Base-by-base conservation (phyloP, 768 basidiomycete genomes). In the Amanita fuliginea region DNA sequence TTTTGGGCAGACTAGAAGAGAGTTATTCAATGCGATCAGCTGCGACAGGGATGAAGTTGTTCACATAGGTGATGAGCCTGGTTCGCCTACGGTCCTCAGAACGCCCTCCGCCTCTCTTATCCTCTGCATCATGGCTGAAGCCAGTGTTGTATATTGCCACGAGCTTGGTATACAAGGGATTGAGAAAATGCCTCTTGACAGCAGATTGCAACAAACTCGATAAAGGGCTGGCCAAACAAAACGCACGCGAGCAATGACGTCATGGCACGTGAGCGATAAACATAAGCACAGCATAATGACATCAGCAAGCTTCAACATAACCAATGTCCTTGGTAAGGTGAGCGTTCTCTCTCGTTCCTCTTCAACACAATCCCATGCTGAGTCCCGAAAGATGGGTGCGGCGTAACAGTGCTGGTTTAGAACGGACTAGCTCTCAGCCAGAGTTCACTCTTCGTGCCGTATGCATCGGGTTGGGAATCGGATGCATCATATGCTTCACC, bases 401-500 rank as follows among this genome's bases (percentile, higher is more conserved):
- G 13, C 30, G 39, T 18, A 32, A 34, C 39, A 9, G 3, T n/a
- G 5, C 46, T 7, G 19, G n/a, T 21, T 30, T 42, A 35, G 46
- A 21, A 7, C 46, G 51, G 30, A 30, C 52, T 3, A 53, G 43
- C 33, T 59, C 65, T 6, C 70, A 69, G 24, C 66, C 70, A 19
- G 72, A 73, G 57, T 67, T 72, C 49, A 72, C 72, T 5, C 54
- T 69, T 10, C 69, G 65, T 41, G 90, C 93, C 1, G 82, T 93
- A 1, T 41, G 76, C 19, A 71, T 89, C 6, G 94, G 94, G 1
- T 75, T 96, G 19, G 66, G 78, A 10, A 92, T 95, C 49, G 92
- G 93, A 18, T 85, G 85, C 55, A 65, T 94, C 28, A 73, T 96
- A 54, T 93, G 90, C 64, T 91, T 93, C 63, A 96, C 93, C 24